A percentile compares a stretch with the other conserved stretches of the same genome.
phyloP scores from a whole-genome alignment of 2,329 filamentous ascomycete genomes.

The Aspergillus jensenii region DNA sequence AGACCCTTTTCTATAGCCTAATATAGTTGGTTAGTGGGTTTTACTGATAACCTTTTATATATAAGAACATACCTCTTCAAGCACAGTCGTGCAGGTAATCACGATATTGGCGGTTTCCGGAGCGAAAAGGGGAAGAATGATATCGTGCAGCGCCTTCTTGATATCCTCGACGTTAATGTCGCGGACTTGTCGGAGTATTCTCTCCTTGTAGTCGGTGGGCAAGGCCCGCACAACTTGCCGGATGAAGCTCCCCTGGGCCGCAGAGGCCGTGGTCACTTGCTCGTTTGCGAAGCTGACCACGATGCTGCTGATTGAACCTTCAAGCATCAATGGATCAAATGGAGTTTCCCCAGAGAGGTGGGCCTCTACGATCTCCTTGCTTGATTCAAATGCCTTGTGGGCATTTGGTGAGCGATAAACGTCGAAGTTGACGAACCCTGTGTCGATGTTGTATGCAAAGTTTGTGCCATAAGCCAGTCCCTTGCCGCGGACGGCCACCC shows the following conservation, averaged over 20 bases:
- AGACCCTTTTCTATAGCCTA: conserved; percentile 77
- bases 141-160: conserved; percentile 67
- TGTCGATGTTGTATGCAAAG: conserved; percentile 75
- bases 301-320: conserved; percentile 87
- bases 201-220: conserved; percentile 73
- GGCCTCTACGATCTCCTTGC: conserved; percentile 70
- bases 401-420: conserved; percentile 90
- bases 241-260: conserved; percentile 80
- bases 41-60: conserved; percentile 1
- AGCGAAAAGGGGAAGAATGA: conserved; percentile 77
- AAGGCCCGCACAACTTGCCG: conserved; percentile 76
- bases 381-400: conserved; percentile 79
- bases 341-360: conserved; percentile 69
- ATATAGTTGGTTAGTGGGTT: conserved; percentile 19
- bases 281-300: conserved; percentile 85
- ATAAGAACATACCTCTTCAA: conserved; percentile 72
- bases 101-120: conserved; percentile 80
- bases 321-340: conserved; percentile 79
- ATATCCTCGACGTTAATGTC: conserved; percentile 76
- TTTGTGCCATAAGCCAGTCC: conserved; percentile 88
- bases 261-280: conserved; percentile 78
- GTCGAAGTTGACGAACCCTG: conserved; percentile 76
- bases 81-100: conserved; percentile 80
- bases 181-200: conserved; percentile 74
- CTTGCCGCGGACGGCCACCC: conserved; percentile 88